These are phyloP conservation scores for Talaromyces sp. DNA, from an alignment of 2,329 filamentous ascomycete species.

Conservation along the genomic window DNA sequence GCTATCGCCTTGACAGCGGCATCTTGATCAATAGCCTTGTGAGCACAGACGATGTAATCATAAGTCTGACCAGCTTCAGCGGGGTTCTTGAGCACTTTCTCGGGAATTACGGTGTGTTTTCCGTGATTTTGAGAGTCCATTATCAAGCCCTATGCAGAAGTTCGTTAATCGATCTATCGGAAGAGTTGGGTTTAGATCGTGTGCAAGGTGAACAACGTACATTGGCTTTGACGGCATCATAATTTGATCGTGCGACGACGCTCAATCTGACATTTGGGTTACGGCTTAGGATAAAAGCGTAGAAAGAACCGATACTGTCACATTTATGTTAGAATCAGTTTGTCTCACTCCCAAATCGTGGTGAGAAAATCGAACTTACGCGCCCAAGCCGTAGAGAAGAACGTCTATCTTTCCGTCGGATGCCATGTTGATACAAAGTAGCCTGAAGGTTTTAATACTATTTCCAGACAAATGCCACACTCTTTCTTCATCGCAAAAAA, in stretches of 20 bases:
- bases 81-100: conserved; percentile 38
- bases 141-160: conserved; percentile 35
- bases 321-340: neutral
- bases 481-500: neutral
- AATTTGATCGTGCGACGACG: conserved; percentile 47
- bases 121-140: conserved; percentile 45
- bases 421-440: conserved; percentile 11
- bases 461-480: too few relatives aligned
- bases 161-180: neutral
- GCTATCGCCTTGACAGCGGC: conserved; percentile 34
- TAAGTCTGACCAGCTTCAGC: conserved; percentile 31
- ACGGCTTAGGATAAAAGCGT: conserved; percentile 53
- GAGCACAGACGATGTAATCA: conserved; percentile 39
- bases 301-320: conserved; percentile 56
- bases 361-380: conserved; percentile 38
- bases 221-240: conserved; percentile 41
- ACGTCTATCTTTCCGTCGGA: conserved; percentile 36
- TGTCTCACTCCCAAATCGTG: neutral
- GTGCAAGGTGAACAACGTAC: conserved; percentile 24
- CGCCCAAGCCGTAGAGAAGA: conserved; percentile 54
- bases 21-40: conserved; percentile 44
- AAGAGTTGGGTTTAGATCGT: neutral
- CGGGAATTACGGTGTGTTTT: conserved; percentile 31
- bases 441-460: too few relatives aligned
- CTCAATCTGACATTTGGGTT: conserved; percentile 40